Evolutionary conservation across 2,329 filamentous ascomycete genomes (phyloP), one percentile per base, ranked within the genome.

Genomic region (Trichophyton simii): DNA sequence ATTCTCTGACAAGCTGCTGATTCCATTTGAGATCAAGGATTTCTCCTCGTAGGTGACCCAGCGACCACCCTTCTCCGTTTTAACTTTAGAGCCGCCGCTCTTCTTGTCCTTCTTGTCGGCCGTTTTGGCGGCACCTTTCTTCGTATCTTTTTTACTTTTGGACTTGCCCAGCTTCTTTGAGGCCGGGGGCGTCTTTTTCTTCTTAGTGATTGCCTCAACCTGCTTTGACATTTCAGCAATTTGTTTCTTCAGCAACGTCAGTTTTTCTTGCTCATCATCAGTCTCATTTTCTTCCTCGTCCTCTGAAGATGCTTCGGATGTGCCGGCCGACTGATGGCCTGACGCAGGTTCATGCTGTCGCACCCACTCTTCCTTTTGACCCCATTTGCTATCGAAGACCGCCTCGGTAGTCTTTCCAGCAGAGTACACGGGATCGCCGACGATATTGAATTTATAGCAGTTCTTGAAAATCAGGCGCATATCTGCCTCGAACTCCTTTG

Each of bases 371-470:
- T 18, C 88, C 82, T 75, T 96, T 68, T 86, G 84, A 6, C 80
- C 79, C 85, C 92, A 91, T 69, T 91, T 82, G 3, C 75, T 73
- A 63, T 89, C 85, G 74, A 95, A 96, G 0, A 92, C 71, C 3
- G 83, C 81, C 71, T 95, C 85, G 2, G 95, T 78, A 63, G 85
- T 78, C 67, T 87, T 84, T 11, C 89, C 92, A 66, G 87, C 80
- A 34, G 80, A 72, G 62, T 89, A 86, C 15, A 95, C 88, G 0
- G 85, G 80, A 65, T 95, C 90, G 7, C 84, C 86, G 0, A 82
- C 78, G n/a, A 85, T 83, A 67, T 99, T 99, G 81, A 97, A 99
- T 65, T 87, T 87, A 78, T 85, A 90, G 73, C 92, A 96, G 72
- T 99, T 99, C 67, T 83, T 81, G 69, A 96, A 87, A 66, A 97